Percentiles rank a stretch among this genome's conserved stretches.
These are phyloP conservation scores for Nephelium lappaceum DNA, from an alignment of 345 rosid species.

Conservation along the genomic window DNA sequence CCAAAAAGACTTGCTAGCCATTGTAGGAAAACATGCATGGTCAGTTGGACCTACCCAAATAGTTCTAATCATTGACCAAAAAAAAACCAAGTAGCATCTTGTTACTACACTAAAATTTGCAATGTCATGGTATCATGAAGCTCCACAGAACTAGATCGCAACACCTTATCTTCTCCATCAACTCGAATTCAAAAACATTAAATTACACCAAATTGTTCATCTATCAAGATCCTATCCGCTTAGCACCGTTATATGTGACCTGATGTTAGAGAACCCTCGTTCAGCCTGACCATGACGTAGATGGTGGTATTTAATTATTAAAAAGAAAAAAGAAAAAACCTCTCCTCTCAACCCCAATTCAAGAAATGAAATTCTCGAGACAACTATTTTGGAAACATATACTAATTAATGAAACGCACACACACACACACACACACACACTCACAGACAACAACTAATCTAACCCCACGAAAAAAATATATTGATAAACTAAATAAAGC, in stretches of 20 bases:
- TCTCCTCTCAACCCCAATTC: slow-evolving; percentile 8
- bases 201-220: background rate
- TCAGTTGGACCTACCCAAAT: slow-evolving; percentile 20
- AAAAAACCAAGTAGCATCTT: background rate
- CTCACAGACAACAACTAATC: background rate
- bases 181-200: slow-evolving; percentile 1
- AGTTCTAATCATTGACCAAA: slow-evolving; percentile 32
- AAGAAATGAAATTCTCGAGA: slow-evolving; percentile 10
- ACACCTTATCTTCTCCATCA: slow-evolving; percentile 5
- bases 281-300: too few relatives aligned
- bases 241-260: too few relatives aligned
- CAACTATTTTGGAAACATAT: background rate
- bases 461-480: background rate
- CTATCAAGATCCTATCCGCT: background rate
- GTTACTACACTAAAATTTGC: too few relatives aligned
- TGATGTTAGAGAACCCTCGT: too few relatives aligned
- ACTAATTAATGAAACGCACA: background rate
- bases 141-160: background rate
- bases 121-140: background rate
- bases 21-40: slow-evolving; percentile 9
- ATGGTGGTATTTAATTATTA: too few relatives aligned
- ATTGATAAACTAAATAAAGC: background rate
- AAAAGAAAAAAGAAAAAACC: too few relatives aligned
- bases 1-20: slow-evolving; percentile 2
- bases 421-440: too few relatives aligned